Evolutionary conservation across 768 basidiomycete species (phyloP).

Genomic region (Zangia roseola): DNA sequence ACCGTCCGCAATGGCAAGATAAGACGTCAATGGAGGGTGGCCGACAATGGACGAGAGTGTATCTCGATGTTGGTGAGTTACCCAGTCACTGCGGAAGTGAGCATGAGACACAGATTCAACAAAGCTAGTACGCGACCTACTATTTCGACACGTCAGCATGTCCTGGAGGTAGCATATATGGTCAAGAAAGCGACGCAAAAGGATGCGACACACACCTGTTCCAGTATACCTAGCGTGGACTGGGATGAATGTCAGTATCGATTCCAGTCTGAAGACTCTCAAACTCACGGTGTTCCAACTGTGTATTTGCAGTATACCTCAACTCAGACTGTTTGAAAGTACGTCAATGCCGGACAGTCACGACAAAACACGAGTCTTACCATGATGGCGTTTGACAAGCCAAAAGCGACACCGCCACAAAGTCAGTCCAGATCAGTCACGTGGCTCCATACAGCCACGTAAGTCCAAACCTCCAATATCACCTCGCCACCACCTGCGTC

Average conservation of each 20-base stretch:
- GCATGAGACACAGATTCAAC: slow-evolving; percentile 9
- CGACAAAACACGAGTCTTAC: slow-evolving; percentile 2
- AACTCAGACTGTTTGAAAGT: slow-evolving; percentile 67
- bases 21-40: slow-evolving; percentile 82
- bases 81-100: slow-evolving; percentile 74
- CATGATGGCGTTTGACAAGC: slow-evolving; percentile 18
- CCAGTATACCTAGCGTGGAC: slow-evolving; percentile 97
- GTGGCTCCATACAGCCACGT: slow-evolving; percentile 3
- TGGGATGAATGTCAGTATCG: slow-evolving; percentile 32
- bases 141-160: slow-evolving; percentile 97
- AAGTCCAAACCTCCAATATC: no score
- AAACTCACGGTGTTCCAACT: slow-evolving; percentile 86
- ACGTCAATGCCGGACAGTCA: neutral
- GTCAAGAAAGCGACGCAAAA: slow-evolving; percentile 7
- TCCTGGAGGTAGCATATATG: slow-evolving; percentile 37
- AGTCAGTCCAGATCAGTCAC: slow-evolving; percentile 3
- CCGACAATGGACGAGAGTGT: slow-evolving; percentile 92
- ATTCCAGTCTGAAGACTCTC: neutral
- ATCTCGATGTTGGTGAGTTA: slow-evolving; percentile 96
- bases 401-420: slow-evolving; percentile 9
- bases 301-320: slow-evolving; percentile 94
- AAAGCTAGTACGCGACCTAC: slow-evolving; percentile 48
- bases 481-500: neutral
- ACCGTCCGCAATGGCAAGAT: slow-evolving; percentile 90
- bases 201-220: slow-evolving; percentile 60